Conservation (phyloP, 148 eudicot genomes). For the Selenicereus undatus region DNA sequence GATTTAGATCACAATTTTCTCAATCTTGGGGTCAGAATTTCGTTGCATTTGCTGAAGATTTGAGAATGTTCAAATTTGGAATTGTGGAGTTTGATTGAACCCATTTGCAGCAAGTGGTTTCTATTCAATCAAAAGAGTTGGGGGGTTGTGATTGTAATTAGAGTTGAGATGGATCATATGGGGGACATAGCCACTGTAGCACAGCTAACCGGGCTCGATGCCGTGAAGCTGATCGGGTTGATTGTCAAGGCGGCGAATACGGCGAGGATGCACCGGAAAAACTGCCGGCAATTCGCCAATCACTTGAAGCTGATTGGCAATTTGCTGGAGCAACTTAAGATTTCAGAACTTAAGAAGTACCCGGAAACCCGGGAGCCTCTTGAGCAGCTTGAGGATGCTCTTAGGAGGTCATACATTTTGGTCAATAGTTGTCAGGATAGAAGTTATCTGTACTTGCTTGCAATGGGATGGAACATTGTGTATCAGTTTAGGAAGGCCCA, state of each 20-base stretch:
- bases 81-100: constrained; percentile 18
- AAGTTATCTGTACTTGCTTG: constrained; percentile 85
- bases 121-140: not conserved
- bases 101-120: not conserved
- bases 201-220: constrained; percentile 78
- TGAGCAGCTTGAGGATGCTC: constrained; percentile 77
- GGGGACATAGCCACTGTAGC: constrained; percentile 76
- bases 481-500: constrained; percentile 93
- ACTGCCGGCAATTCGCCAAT: constrained; percentile 83
- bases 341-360: constrained; percentile 60
- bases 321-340: constrained; percentile 59
- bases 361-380: constrained; percentile 81
- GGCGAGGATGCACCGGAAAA: constrained; percentile 94
- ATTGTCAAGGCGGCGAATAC: constrained; percentile 81
- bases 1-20: not conserved
- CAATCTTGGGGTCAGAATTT: constrained; percentile 1
- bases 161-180: constrained; percentile 46
- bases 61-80: constrained; percentile 21
- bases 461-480: constrained; percentile 99
- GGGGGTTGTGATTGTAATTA: constrained; percentile 4
- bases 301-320: constrained; percentile 76
- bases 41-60: constrained; percentile 7
- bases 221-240: constrained; percentile 68
- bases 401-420: constrained; percentile 75
- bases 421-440: constrained; percentile 89